Evolutionary conservation across 345 rosid genomes (phyloP).

Genomic region (Citrus trifoliata): DNA sequence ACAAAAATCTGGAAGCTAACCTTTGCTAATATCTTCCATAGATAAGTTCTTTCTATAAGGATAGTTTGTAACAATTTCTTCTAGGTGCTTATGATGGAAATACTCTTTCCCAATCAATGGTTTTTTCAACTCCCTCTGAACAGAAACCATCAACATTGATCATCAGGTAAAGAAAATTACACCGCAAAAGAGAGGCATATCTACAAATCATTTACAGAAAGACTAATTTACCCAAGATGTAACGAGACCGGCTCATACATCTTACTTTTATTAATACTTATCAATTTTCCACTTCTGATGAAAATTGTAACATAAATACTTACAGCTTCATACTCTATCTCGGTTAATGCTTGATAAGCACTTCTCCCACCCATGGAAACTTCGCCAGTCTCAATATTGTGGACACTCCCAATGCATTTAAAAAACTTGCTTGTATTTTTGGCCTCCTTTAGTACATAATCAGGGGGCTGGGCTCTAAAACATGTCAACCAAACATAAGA

Average conservation of each 20-base stretch:
- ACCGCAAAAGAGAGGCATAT: not conserved
- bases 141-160: constrained; percentile 17
- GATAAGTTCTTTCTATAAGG: constrained; percentile 83
- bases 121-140: constrained; percentile 84
- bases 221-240: not conserved
- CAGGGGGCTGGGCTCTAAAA: constrained; percentile 94
- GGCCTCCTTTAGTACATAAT: constrained; percentile 90
- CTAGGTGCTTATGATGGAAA: constrained; percentile 87
- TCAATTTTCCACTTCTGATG: constrained; percentile 2
- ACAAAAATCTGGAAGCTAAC: constrained; percentile 37
- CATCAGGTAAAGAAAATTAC: constrained; percentile 10
- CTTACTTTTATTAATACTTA: not conserved
- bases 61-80: constrained; percentile 80
- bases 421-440: constrained; percentile 84
- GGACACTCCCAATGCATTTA: constrained; percentile 86
- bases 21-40: constrained; percentile 73
- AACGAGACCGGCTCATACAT: not conserved
- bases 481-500: constrained; percentile 34
- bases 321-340: constrained; percentile 93
- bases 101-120: constrained; percentile 93
- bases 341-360: constrained; percentile 74
- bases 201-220: not conserved
- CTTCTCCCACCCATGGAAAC: constrained; percentile 51
- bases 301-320: constrained; percentile 30
- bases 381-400: constrained; percentile 58